Evolutionary conservation across 768 basidiomycete genomes (phyloP), one percentile per base, ranked within the genome.

Genomic region (Tricholoma bakamatsutake): DNA sequence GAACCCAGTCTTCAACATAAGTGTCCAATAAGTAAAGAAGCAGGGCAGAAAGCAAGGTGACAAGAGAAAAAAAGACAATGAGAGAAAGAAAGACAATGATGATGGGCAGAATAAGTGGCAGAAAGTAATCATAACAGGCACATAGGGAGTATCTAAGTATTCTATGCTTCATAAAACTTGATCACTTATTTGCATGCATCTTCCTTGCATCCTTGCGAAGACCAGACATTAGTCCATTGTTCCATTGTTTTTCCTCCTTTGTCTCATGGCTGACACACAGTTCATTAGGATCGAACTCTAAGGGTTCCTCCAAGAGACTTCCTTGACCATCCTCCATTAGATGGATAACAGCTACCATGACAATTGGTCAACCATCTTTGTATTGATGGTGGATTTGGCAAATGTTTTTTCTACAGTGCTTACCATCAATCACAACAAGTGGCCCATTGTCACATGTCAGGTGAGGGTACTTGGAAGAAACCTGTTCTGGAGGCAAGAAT

Each of bases 381-480:
- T 50, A 17, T 50, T n/a, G 10, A 50, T 50, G 49, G 21, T 50
- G 49, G 35, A 50, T 50, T 37, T 31, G 7, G 30, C 18, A 9
- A 50, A 50, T 24, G 28, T 46, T 5, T 46, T 46, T 46, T 24
- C 45, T 18, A 46, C n/a, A n/a, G 45, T 46, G 45, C 33, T 50
- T 31, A 50, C 49, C 49, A 7, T 34, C 49, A 28, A 37, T 50
- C 35, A 50, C 31, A 50, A 50, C 31, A 50, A 50, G 49, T 28
- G n/a, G 18, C 49, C 49, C n/a, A 33, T 50, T 50, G 49, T 50
- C 49, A 6, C n/a, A 31, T 6, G 3, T 18, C 11, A n/a, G 31
- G 18, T 37, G 18, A 37, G 49, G 31, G 35, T 37, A 3, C 21
- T 24, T 24, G 21, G 21, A 3, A 24, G 21, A 24, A 24, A 24